Percentiles rank a stretch among this genome's conserved stretches.
phyloP scores from a whole-genome alignment of 768 basidiomycete genomes.

The Daedalea quercina region DNA sequence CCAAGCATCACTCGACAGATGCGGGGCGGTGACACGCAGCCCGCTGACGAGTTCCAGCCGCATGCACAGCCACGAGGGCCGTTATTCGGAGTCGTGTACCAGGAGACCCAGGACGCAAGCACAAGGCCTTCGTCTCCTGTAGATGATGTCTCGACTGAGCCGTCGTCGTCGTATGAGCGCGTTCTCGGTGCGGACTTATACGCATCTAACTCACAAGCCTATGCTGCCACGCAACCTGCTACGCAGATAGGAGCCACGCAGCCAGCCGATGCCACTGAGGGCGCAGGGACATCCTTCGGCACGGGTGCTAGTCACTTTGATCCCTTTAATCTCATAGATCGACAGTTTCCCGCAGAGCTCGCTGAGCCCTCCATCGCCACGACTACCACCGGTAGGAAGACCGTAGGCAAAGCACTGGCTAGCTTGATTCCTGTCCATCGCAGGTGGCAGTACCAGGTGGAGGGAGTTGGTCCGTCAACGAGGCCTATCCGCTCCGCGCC shows the following conservation, averaged over 20 bases:
- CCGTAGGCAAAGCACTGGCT: conserved; percentile 2
- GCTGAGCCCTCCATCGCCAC: not conserved
- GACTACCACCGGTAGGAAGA: not conserved
- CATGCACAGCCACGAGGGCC: conserved; percentile 5
- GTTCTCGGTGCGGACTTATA: conserved; percentile 8
- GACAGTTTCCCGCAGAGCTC: conserved; percentile 2
- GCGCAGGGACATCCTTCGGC: not conserved
- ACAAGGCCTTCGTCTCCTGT: not conserved
- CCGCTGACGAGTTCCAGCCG: conserved; percentile 4
- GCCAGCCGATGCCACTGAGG: not conserved
- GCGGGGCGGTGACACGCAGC: conserved; percentile 3
- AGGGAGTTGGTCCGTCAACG: not conserved
- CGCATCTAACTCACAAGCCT: conserved; percentile 1
- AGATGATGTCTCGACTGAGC: conserved; percentile 9
- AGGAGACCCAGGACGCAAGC: not conserved
- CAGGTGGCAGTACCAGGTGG: conserved; percentile 6
- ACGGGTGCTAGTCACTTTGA: conserved; percentile 1
- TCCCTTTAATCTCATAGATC: conserved; percentile 4
- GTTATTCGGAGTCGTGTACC: not conserved
- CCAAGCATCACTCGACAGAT: not conserved
- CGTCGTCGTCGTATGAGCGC: conserved; percentile 12
- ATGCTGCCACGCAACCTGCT: conserved; percentile 9
- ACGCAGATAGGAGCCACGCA: conserved; percentile 4
- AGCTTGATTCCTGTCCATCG: conserved; percentile 8
- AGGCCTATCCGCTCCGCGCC: not conserved